Conservation (phyloP, 169 alveolate genomes). For the Babesia ovis region DNA sequence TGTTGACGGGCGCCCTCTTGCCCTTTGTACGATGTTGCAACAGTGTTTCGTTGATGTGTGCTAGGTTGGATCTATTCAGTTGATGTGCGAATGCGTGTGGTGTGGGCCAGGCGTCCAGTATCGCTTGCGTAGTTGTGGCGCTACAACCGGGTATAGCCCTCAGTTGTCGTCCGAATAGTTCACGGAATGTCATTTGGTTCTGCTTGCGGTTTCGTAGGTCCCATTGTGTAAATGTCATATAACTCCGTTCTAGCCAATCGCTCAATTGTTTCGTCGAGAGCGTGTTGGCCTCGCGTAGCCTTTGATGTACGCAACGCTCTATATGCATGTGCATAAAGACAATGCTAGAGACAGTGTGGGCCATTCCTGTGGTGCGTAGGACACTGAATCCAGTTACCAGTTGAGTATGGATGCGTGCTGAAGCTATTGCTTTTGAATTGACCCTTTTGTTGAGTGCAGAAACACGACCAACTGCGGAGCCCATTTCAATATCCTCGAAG, state of each 20-base stretch:
- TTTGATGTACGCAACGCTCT: conserved; percentile 68
- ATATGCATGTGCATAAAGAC: conserved; percentile 70
- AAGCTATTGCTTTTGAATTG: conserved; percentile 65
- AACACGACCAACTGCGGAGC: conserved; percentile 19
- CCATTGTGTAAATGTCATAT: conserved; percentile 69
- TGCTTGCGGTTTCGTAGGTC: conserved; percentile 74
- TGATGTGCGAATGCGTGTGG: conserved; percentile 72
- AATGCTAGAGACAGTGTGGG: conserved; percentile 69
- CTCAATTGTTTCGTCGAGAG: conserved; percentile 14
- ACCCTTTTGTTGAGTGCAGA: conserved; percentile 63
- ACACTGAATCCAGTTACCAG: conserved; percentile 66
- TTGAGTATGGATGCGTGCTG: conserved; percentile 60
- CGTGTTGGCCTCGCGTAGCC: conserved; percentile 61
- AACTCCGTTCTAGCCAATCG: conserved; percentile 11
- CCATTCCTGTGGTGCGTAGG: conserved; percentile 45
- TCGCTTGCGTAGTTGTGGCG: conserved; percentile 77
- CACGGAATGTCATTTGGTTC: conserved; percentile 74
- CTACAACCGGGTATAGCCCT: conserved; percentile 79
- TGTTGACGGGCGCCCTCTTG: conserved; percentile 29
- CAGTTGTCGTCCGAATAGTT: conserved; percentile 81
- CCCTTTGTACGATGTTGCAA: not conserved
- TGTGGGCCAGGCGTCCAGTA: conserved; percentile 81
- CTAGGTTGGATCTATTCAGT: conserved; percentile 32
- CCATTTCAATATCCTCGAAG: conserved; percentile 71
- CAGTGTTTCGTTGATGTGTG: conserved; percentile 38